Conservation (phyloP, 139 green algal species). For the Chlamydomonas sphaeroides region DNA sequence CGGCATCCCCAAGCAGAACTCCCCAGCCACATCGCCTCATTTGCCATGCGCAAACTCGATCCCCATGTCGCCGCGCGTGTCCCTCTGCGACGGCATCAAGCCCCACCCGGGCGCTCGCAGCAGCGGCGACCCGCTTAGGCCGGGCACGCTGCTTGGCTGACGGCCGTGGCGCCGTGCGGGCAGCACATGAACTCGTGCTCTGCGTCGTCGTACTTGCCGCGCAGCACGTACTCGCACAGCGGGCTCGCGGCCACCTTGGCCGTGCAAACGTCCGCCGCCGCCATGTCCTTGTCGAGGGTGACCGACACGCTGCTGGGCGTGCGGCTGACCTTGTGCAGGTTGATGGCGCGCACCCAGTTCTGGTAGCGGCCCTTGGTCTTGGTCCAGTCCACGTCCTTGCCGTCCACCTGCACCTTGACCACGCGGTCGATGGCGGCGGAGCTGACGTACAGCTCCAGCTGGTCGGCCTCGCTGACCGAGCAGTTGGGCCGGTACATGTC, state of each 20-base stretch:
- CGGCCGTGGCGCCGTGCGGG: neutral
- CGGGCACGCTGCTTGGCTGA: constrained; percentile 9
- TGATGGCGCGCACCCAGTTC: constrained; percentile 34
- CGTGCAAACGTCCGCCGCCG: constrained; percentile 24
- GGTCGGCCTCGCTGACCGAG: constrained; percentile 36
- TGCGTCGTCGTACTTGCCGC: constrained; percentile 18
- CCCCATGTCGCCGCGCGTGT: too few relatives aligned
- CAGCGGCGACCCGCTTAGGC: too few relatives aligned
- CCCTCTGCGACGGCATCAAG: too few relatives aligned
- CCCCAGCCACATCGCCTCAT: too few relatives aligned
- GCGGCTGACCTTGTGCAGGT: constrained; percentile 26
- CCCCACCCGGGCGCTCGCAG: too few relatives aligned
- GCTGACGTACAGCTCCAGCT: constrained; percentile 17
- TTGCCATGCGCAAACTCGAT: too few relatives aligned
- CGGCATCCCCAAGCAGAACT: too few relatives aligned
- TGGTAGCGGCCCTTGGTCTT: neutral
- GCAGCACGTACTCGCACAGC: constrained; percentile 43
- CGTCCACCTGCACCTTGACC: constrained; percentile 20
- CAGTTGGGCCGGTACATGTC: constrained; percentile 19
- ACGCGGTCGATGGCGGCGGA: neutral
- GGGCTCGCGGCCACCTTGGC: constrained; percentile 4
- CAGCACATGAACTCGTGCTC: constrained; percentile 35
- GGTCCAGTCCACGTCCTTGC: neutral
- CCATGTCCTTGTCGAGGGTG: neutral
- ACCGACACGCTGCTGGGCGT: neutral